phyloP scores from a whole-genome alignment of 2,329 filamentous ascomycete species.

The Trichoderma brevicompactum region DNA sequence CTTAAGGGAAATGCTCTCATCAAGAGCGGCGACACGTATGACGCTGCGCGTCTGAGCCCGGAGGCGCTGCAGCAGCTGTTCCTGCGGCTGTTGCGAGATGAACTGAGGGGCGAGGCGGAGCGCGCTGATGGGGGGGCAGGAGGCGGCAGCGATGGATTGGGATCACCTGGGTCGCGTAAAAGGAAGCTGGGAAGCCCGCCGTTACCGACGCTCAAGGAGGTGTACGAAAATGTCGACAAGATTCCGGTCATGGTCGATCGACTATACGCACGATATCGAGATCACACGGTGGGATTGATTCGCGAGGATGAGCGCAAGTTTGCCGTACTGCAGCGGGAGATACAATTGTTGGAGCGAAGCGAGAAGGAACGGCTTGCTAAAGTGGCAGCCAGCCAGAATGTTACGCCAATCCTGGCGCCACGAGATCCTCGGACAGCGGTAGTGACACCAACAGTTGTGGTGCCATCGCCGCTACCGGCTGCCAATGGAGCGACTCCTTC shows the following conservation, averaged over 20 bases:
- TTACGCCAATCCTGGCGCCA: slow-evolving; percentile 40
- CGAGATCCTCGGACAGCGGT: slow-evolving; percentile 40
- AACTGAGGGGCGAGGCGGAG: slow-evolving; percentile 60
- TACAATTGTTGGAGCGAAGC: slow-evolving; percentile 66
- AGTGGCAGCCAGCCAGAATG: slow-evolving; percentile 43
- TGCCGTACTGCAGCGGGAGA: slow-evolving; percentile 66
- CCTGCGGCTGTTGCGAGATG: slow-evolving; percentile 74
- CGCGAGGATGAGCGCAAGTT: slow-evolving; percentile 73
- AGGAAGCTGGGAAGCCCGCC: slow-evolving; percentile 72
- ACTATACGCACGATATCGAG: slow-evolving; percentile 75
- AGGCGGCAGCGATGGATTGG: slow-evolving; percentile 47
- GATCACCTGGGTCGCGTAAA: slow-evolving; percentile 67
- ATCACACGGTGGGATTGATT: slow-evolving; percentile 71
- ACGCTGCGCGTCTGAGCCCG: slow-evolving; percentile 73
- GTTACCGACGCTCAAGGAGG: slow-evolving; percentile 68
- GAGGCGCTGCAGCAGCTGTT: slow-evolving; percentile 82
- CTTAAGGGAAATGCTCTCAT: slow-evolving; percentile 76
- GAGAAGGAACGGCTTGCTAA: slow-evolving; percentile 45
- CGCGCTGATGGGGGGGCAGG: slow-evolving; percentile 35
- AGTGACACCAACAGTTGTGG: slow-evolving; percentile 32
- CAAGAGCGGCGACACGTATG: slow-evolving; percentile 70
- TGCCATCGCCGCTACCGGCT: slow-evolving; percentile 8
- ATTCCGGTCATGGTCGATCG: slow-evolving; percentile 72
- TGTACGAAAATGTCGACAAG: slow-evolving; percentile 66
- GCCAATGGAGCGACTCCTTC: slow-evolving; percentile 35